Evolutionary conservation across 176 grass and related monocot genomes (phyloP).

Genomic region (Eremochloa ophiuroides): DNA sequence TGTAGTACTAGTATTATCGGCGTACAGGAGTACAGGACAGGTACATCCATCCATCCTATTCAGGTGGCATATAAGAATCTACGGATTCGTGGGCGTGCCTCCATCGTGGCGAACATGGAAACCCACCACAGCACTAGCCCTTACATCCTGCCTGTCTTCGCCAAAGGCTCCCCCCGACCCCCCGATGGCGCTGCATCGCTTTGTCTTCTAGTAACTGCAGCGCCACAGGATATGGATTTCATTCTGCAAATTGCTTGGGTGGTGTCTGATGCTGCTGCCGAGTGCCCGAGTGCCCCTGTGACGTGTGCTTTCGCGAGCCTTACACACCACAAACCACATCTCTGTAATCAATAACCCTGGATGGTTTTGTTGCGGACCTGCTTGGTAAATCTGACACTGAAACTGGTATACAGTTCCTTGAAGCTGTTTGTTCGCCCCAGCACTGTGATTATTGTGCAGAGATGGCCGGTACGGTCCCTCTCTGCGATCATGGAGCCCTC

Average conservation of each 20-base stretch:
- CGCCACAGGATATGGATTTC: background rate
- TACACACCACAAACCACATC: background rate
- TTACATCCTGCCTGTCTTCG: slow-evolving; percentile 6
- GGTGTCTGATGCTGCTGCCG: background rate
- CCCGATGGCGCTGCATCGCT: background rate
- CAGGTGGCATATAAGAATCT: slow-evolving; percentile 14
- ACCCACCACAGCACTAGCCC: slow-evolving; percentile 13
- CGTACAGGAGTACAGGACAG: too few species aligned
- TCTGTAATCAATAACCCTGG: background rate
- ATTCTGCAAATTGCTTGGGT: background rate
- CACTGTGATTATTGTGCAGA: slow-evolving; percentile 14
- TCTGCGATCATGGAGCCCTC: background rate
- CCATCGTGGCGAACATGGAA: slow-evolving; percentile 36
- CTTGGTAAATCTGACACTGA: background rate
- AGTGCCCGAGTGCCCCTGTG: background rate
- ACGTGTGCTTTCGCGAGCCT: background rate
- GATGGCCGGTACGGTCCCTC: slow-evolving; percentile 3
- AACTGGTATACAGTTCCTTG: slow-evolving; percentile 3
- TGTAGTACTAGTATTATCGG: background rate
- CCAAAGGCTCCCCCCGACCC: background rate
- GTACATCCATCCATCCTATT: background rate
- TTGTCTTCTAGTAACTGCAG: slow-evolving; percentile 21
- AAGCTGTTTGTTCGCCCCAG: slow-evolving; percentile 7
- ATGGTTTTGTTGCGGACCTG: background rate
- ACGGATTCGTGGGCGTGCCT: slow-evolving; percentile 24